These are phyloP conservation scores for Backusella liffmaniae DNA, from an alignment of 192 early-diverging fungal genomes.

Conservation along the genomic window DNA sequence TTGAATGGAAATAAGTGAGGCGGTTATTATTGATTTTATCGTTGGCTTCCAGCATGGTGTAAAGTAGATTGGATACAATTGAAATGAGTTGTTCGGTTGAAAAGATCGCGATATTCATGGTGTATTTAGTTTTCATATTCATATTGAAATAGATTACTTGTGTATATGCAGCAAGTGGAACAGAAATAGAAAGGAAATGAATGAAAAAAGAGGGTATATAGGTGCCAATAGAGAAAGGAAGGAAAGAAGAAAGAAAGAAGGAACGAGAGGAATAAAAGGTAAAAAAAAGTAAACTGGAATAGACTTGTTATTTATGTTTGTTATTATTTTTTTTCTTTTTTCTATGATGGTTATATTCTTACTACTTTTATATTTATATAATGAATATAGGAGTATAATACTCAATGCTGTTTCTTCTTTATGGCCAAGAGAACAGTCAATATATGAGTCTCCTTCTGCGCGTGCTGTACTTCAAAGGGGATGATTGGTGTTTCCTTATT, in stretches of 20 bases:
- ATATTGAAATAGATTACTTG: constrained; percentile 51
- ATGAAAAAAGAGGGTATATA: background rate
- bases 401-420: background rate
- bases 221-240: background rate
- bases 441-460: background rate
- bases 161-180: constrained; percentile 54
- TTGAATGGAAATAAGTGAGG: constrained; percentile 67
- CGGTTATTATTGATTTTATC: constrained; percentile 32
- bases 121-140: constrained; percentile 37
- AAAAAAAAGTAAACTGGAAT: background rate
- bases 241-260: background rate
- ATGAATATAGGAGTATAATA: background rate
- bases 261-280: background rate
- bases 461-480: background rate
- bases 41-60: constrained; percentile 46
- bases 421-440: background rate
- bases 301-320: background rate
- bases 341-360: background rate
- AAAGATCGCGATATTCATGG: constrained; percentile 42
- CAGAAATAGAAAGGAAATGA: background rate
- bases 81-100: constrained; percentile 42
- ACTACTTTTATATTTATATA: background rate
- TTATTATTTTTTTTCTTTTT: background rate
- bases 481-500: background rate
- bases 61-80: constrained; percentile 45